Evolutionary conservation across 1,284 basidiomycete species (phyloP), one percentile per base, ranked within the genome.

Genomic region (Fistulinella cinereoalba): DNA sequence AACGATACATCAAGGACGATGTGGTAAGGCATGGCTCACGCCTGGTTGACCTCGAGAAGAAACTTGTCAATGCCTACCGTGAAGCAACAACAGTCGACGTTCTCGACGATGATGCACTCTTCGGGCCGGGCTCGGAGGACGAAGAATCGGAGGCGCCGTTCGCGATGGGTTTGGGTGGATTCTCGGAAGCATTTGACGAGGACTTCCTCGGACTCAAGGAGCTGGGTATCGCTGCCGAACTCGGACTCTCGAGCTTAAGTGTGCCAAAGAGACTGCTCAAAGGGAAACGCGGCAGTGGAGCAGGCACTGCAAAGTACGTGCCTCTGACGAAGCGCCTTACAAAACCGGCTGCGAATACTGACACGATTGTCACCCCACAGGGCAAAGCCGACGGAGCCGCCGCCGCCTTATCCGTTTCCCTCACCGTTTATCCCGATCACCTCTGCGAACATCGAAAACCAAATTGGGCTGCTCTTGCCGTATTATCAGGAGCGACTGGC

Each of bases 131-230:
- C 29, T 76, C 83, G 24, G 84, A 85, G 43, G 83, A 83, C 37
- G 88, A 88, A 32, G 85, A 86, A 42, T 85, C 92, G 52, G 84
- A 85, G 13, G 81, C 87, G 60, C 81, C 79, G 59, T 72, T 85
- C 60, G 76, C 89, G 57, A 85, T 90, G 81, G 93, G 94, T 44
- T 21, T 66, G 55, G 62, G 62, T n/a, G 85, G 88, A 54, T 95
- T 95, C 65, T 87, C 92, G 0, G 89, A 92, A 44, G 78, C 84
- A 19, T 77, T 96, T 15, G 94, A 93, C 29, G 94, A 97, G 58
- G 95, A 98, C 67, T 97, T 94, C 69, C 81, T 98, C 27, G 95
- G 94, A 16, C 75, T 97, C 24, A 79, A 82, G 44, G 92, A 91
- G 62, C 71, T 95, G 34, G 95, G 95, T 18, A 90, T 98, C 47